Base-by-base conservation (phyloP, 352 stramenopile genomes). In the Globisporangium paroecandrum region DNA sequence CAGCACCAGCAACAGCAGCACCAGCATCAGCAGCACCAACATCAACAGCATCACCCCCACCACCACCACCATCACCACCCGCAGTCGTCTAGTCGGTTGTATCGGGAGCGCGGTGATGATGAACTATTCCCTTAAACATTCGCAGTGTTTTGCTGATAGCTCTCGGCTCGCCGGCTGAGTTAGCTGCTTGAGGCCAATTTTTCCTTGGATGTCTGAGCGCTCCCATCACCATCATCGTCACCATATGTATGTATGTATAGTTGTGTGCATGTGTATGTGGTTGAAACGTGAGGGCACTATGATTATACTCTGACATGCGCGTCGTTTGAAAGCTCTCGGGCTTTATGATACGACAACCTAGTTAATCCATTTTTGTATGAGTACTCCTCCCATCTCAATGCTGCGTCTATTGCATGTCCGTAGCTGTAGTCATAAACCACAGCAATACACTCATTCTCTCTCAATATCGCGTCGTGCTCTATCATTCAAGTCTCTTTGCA, bases 121-220 rank as follows among this genome's bases (percentile, higher is more conserved):
- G 69, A 75, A 74, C 70, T 72, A 70, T 82, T 87, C 82, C 80
- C 85, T 90, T 91, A 89, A 90, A 90, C 82, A 90, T 89, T 91
- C 83, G 77, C 82, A 82, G 70, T 72, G 83, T 84, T 75, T 85
- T 67, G 49, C 29, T 65, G 46, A 43, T 58, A 49, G 36, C 62
- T 60, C 55, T 66, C 66, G 76, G 85, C 77, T 85, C 72, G 85
- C 85, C 82, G 84, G 78, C 80, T 62, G 77, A 70, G 76, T 61
- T 57, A 65, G 82, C 78, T 79, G 68, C 64, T 77, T 86, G 85
- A 93, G 78, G 85, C 81, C 41, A 71, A 61, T 65, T 49, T 58
- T 82, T 84, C 75, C 75, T 82, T 82, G 75, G 77, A 76, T 82
- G 71, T 78, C 69, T 78, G 76, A 80, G 65, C 69, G 76, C 71